These are phyloP conservation scores for Candida palmyrensis DNA, from an alignment of 805 yeast species.

Conservation along the genomic window DNA sequence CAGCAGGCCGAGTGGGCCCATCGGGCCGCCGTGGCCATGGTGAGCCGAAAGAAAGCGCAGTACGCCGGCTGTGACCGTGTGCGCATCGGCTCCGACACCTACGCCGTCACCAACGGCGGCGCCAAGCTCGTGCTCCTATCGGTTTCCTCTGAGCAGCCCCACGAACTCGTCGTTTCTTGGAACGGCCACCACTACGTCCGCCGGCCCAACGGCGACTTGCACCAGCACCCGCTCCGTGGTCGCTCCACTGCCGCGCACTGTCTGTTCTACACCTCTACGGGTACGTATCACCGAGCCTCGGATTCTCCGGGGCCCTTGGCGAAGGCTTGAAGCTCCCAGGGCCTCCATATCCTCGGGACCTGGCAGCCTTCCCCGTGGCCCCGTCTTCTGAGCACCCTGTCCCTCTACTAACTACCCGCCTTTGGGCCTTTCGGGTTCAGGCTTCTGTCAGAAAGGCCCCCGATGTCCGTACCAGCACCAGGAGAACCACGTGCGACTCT, in stretches of 20 bases:
- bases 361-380: too few relatives aligned
- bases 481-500: constrained; percentile 45
- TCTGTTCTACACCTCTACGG: constrained; percentile 34
- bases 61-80: constrained; percentile 44
- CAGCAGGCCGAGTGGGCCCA: too few relatives aligned
- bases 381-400: too few relatives aligned
- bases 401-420: constrained; percentile 4
- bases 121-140: constrained; percentile 35
- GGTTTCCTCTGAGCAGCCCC: constrained; percentile 12
- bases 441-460: constrained; percentile 48
- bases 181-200: constrained; percentile 22
- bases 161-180: constrained; percentile 22
- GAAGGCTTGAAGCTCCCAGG: too few relatives aligned
- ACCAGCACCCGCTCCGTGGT: constrained; percentile 6
- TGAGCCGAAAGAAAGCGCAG: constrained; percentile 23
- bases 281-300: too few relatives aligned
- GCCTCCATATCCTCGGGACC: too few relatives aligned
- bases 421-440: constrained; percentile 27
- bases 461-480: constrained; percentile 54
- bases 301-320: too few relatives aligned
- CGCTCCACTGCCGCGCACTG: constrained; percentile 17
- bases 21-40: constrained; percentile 2
- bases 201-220: constrained; percentile 22
- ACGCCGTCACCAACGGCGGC: constrained; percentile 38
- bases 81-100: constrained; percentile 35